Percentiles rank a stretch among this genome's conserved stretches.
Evolutionary conservation across 2,329 filamentous ascomycete species (phyloP).

Genomic region (Hirsutella thompsonii): DNA sequence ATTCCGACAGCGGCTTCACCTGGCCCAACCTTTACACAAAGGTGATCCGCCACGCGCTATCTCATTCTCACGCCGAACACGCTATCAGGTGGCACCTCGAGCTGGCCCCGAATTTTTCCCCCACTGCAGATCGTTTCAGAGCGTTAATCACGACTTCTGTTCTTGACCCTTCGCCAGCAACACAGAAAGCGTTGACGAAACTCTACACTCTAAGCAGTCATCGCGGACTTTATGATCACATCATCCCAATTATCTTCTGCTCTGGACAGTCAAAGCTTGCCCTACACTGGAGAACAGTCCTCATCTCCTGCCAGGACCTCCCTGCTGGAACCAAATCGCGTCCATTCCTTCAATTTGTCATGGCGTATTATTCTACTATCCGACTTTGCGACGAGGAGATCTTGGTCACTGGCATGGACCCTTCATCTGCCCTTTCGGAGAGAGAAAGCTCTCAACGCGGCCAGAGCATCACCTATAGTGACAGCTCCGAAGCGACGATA

Average conservation of each 20-base stretch:
- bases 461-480: background rate
- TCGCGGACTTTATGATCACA: conserved; percentile 33
- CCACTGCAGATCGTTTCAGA: conserved; percentile 26
- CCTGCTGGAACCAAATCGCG: conserved; percentile 26
- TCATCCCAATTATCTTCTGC: conserved; percentile 38
- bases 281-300: conserved; percentile 31
- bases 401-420: background rate
- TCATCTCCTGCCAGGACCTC: conserved; percentile 26
- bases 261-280: conserved; percentile 31
- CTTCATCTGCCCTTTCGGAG: too few species aligned
- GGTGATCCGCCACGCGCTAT: conserved; percentile 30
- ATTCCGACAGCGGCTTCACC: conserved; percentile 19
- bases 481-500: conserved; percentile 1
- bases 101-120: conserved; percentile 28
- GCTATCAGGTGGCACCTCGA: conserved; percentile 35
- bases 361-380: conserved; percentile 29
- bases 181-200: conserved; percentile 26
- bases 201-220: conserved; percentile 32
- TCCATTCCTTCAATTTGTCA: conserved; percentile 35
- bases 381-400: conserved; percentile 24
- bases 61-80: conserved; percentile 20
- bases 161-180: conserved; percentile 18
- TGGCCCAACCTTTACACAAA: conserved; percentile 40
- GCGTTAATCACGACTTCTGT: conserved; percentile 30
- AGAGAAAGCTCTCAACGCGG: too few species aligned